Conservation (phyloP, 345 rosid species). For the Kernera saxatilis region DNA sequence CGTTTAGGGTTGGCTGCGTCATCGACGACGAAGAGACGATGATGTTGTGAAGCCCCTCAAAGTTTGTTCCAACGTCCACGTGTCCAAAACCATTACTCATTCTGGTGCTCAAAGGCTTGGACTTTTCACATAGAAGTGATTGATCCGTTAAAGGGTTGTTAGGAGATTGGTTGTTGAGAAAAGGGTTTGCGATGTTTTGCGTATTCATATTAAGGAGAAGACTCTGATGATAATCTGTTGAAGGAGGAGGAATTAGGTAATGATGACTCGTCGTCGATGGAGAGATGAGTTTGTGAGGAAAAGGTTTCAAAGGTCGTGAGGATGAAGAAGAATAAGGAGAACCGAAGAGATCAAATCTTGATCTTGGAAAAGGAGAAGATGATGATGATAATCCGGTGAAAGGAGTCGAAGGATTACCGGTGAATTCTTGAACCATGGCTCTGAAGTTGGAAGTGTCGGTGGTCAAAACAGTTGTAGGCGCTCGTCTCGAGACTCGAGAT, state of each 20-base stretch:
- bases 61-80: slow-evolving; percentile 19
- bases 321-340: slow-evolving; percentile 39
- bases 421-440: slow-evolving; percentile 98
- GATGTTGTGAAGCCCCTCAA: slow-evolving; percentile 47
- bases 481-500: slow-evolving; percentile 84
- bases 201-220: slow-evolving; percentile 36
- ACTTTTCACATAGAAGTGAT: slow-evolving; percentile 1
- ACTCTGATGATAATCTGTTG: slow-evolving; percentile 7
- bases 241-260: slow-evolving; percentile 18
- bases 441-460: slow-evolving; percentile 91
- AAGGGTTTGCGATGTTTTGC: slow-evolving; percentile 39
- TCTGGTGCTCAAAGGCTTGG: slow-evolving; percentile 15
- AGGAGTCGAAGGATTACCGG: slow-evolving; percentile 90
- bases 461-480: slow-evolving; percentile 85
- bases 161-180: slow-evolving; percentile 46
- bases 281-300: slow-evolving; percentile 40
- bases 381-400: slow-evolving; percentile 45
- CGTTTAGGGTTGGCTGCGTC: slow-evolving; percentile 31
- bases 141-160: slow-evolving; percentile 32
- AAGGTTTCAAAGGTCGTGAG: slow-evolving; percentile 46
- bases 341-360: slow-evolving; percentile 64
- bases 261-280: slow-evolving; percentile 10
- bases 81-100: slow-evolving; percentile 20
- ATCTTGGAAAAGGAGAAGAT: slow-evolving; percentile 49
- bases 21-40: slow-evolving; percentile 25